Evolutionary conservation across 768 basidiomycete species (phyloP).

Genomic region (Candolleomyces aberdarensis): DNA sequence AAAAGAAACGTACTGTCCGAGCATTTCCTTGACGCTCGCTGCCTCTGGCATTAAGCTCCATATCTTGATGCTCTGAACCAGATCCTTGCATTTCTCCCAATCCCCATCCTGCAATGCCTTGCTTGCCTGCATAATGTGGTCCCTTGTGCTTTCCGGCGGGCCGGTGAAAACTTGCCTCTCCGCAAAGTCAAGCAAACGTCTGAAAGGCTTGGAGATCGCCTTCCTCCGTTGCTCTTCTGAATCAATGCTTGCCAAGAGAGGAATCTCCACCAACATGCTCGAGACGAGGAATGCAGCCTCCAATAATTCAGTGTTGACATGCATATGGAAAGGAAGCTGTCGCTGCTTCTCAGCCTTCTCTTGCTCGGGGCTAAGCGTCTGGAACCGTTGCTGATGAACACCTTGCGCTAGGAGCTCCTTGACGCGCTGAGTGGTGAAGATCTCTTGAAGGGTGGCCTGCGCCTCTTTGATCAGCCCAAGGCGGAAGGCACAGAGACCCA

Average conservation of each 20-base stretch:
- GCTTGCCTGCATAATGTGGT: conserved; percentile 99
- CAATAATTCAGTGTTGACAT: conserved; percentile 96
- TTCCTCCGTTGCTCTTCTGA: conserved; percentile 93
- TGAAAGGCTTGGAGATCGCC: conserved; percentile 94
- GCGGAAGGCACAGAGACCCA: conserved; percentile 96
- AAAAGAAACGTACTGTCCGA: conserved; percentile 66
- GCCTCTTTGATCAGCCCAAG: conserved; percentile 92
- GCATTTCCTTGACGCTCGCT: conserved; percentile 86
- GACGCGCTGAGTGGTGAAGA: conserved; percentile 94
- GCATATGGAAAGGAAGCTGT: conserved; percentile 98
- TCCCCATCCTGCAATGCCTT: conserved; percentile 95
- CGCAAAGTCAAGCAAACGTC: conserved; percentile 91
- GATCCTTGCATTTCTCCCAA: conserved; percentile 93
- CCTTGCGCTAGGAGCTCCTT: conserved; percentile 98
- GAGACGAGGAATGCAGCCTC: conserved; percentile 98
- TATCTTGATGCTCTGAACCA: conserved; percentile 95
- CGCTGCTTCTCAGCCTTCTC: conserved; percentile 95
- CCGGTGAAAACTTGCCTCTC: conserved; percentile 98
- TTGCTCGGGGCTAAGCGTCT: conserved; percentile 87
- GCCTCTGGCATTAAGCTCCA: conserved; percentile 96
- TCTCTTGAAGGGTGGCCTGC: conserved; percentile 89
- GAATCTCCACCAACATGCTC: conserved; percentile 98
- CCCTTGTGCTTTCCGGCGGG: conserved; percentile 96
- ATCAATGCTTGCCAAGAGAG: conserved; percentile 89
- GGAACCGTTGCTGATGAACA: conserved; percentile 89